Base-by-base conservation (phyloP, 23 red algal species). In the Chondrus crispus region DNA sequence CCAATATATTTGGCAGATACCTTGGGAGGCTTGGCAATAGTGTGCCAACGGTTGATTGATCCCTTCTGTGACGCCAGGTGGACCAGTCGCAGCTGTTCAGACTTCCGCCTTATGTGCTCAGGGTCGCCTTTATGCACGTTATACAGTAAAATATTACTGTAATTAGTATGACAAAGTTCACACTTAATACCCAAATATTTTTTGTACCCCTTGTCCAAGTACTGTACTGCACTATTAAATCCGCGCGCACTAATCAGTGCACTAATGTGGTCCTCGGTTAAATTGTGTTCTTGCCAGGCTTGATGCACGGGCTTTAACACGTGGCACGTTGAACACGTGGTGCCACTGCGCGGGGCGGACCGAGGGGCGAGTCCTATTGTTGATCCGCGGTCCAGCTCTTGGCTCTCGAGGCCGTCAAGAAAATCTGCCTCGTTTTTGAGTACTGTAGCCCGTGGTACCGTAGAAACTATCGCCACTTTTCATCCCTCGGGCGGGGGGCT, bases 131-230 rank as follows among this genome's bases (percentile, higher is more conserved):
- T 30, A 64, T 64, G 58, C 26, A 64, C 35, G 35, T 64, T 64
- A 32, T 64, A 19, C 58, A 64, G 58, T 64, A 64, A 64, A 64
- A 64, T 64, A 64, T 64, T 64, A n/a, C 35, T 64, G 58, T 64
- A 64, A 32, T 64, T 64, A 32, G 58, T 64, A n/a, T 32, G 24
- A 19, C 58, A 64, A 30, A 64, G 35, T 30, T 8, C 58, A 64
- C 16, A 64, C 58, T 64, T 64, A 64, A 64, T 64, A 32, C 24
- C 4, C 35, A 64, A 19, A 64, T 16, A 64, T 8, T 64, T 64
- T n/a, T 16, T 32, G 35, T 30, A 64, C 24, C 35, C 24, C 35
- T 64, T 64, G 35, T 64, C 35, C 4, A 64, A 32, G 58, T 64
- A 64, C 24, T 32, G 24, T 30, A 64, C 58, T 30, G 58, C 58